Base-by-base conservation (phyloP, 1,139 yeast species). In the Diutina rugosa region DNA sequence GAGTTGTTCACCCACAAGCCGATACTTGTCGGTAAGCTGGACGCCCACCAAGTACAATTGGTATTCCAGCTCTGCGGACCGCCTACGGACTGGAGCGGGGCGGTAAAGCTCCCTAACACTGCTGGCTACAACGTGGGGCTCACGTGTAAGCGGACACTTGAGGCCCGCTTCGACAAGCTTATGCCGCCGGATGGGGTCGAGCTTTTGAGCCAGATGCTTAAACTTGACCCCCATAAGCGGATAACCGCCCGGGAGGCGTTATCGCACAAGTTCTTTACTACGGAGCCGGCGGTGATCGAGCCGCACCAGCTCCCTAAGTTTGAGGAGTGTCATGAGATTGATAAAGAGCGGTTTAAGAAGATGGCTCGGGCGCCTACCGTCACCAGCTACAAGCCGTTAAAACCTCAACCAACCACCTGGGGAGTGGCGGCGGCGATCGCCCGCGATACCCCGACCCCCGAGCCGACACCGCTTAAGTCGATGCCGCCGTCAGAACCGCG, bases 241-340 rank as follows among this genome's bases (percentile, higher is more conserved):
- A 72, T 82, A 56, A 90, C 95, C 57, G 97, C 97, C 0, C 68
- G 79, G 59, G 88, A 84, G 57, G 97, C 97, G 0, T 69, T 89
- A 57, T 72, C 78, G 8, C 93, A 90, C 62, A 73, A 70, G 2
- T 93, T 85, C 69, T 90, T 93, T 70, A 72, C 65, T 29, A 72
- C 71, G 3, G 82, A 77, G 0, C 97, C 97, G 0, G 62, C 76
- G 29, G 90, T 96, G 0, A 73, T 81, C 16, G 58, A 62, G 16
- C 80, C 82, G 0, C 64, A 69, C 14, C 80, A 80, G n/a, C 70
- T 88, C 55, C 93, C 95, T 0, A 70, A 70, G 54, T 87, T 86
- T 63, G 90, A 87, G 60, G 96, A 91, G 61, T 83, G 95, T 61
- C 98, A 93, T 67, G 98, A 93, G 67, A 81, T 90, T 49, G 96